phyloP scores from a whole-genome alignment of 1,284 basidiomycete genomes.

The Apiotrichum montevideense region DNA sequence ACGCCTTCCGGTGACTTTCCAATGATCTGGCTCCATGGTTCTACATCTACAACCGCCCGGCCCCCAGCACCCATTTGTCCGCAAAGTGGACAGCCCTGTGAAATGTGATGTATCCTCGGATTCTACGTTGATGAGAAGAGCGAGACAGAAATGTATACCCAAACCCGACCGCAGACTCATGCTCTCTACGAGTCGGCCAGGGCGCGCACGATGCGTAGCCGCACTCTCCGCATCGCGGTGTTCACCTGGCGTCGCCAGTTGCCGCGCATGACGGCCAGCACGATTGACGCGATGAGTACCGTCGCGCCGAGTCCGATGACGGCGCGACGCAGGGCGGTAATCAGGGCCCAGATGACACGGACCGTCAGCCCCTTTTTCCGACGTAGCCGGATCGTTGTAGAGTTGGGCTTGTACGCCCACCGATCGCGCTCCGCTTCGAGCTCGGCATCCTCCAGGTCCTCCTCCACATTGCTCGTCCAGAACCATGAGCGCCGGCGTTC shows the following conservation, averaged over 20 bases:
- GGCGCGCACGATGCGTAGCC: constrained; percentile 6
- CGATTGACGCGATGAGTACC: constrained; percentile 24
- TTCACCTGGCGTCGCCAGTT: constrained; percentile 20
- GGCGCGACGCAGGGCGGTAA: constrained; percentile 30
- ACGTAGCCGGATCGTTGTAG: constrained; percentile 15
- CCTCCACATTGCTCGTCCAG: constrained; percentile 27
- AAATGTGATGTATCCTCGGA: too few relatives aligned
- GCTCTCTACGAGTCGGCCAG: neutral
- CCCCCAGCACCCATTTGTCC: too few relatives aligned
- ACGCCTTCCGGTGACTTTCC: too few relatives aligned
- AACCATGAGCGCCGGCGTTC: constrained; percentile 32
- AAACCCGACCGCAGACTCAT: too few relatives aligned
- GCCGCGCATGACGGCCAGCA: constrained; percentile 27
- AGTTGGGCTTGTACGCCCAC: constrained; percentile 17
- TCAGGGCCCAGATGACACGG: constrained; percentile 31
- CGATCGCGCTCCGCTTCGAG: constrained; percentile 20
- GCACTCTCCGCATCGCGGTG: constrained; percentile 1
- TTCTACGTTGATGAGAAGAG: too few relatives aligned
- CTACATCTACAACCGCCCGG: too few relatives aligned
- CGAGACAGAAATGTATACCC: too few relatives aligned
- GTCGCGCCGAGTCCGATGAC: constrained; percentile 32
- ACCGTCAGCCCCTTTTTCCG: constrained; percentile 21
- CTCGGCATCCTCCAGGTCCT: constrained; percentile 35
- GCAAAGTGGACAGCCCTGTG: too few relatives aligned
- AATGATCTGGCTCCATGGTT: too few relatives aligned